Conservation (phyloP, 2,329 filamentous ascomycete species). For the Mariannaea elegans region DNA sequence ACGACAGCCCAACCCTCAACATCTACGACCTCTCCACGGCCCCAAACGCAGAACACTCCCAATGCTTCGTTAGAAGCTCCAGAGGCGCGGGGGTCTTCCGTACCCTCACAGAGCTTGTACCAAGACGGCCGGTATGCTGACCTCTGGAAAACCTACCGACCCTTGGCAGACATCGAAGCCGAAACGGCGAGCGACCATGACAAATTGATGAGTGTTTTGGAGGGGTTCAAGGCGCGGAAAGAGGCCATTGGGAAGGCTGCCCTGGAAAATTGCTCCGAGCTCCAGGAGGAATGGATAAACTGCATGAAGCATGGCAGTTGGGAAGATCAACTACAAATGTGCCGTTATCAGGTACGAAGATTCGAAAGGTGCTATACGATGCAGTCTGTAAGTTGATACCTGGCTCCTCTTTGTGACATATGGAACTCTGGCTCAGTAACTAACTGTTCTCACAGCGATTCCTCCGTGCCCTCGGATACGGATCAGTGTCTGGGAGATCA, state of each 20-base stretch:
- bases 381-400: constrained; percentile 70
- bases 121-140: constrained; percentile 77
- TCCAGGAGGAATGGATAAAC: constrained; percentile 82
- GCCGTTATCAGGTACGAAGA: constrained; percentile 75
- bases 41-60: constrained; percentile 16
- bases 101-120: constrained; percentile 63
- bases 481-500: constrained; percentile 71
- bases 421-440: not conserved
- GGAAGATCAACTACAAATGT: constrained; percentile 79
- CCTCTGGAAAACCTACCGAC: constrained; percentile 91
- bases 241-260: constrained; percentile 81
- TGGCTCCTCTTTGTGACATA: not conserved
- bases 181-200: constrained; percentile 80
- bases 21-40: constrained; percentile 14
- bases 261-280: constrained; percentile 90
- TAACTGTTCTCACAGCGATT: constrained; percentile 69
- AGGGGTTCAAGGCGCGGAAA: constrained; percentile 85
- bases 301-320: constrained; percentile 81
- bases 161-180: constrained; percentile 74
- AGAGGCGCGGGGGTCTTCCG: constrained; percentile 34
- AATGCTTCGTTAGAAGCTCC: constrained; percentile 29
- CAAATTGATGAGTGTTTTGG: constrained; percentile 80
- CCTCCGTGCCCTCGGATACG: constrained; percentile 88
- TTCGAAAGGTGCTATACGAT: constrained; percentile 91
- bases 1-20: constrained; percentile 41